These are phyloP conservation scores for Fraxinus angustifolia DNA, from an alignment of 305 asterid genomes.

Conservation along the genomic window DNA sequence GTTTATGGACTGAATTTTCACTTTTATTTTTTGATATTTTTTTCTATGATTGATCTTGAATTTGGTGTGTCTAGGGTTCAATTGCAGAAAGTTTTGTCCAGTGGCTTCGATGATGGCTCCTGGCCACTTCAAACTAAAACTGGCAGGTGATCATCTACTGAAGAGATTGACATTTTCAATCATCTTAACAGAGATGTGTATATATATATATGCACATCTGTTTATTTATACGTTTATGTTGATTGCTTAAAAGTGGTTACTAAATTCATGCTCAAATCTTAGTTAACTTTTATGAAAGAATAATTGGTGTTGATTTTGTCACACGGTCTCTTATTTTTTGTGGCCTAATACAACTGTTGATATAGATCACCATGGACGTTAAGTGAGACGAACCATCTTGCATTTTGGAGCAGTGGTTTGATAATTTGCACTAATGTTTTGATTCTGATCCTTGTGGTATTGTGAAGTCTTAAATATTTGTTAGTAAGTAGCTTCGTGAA, in stretches of 20 bases:
- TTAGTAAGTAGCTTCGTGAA: background rate
- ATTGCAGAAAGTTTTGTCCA: slow-evolving; percentile 41
- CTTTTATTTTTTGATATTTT: background rate
- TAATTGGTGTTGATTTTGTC: background rate
- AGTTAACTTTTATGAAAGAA: background rate
- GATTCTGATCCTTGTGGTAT: background rate
- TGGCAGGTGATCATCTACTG: slow-evolving; percentile 32
- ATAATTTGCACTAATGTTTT: background rate
- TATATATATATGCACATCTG: background rate
- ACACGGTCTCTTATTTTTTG: background rate
- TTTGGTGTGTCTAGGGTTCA: slow-evolving; percentile 34
- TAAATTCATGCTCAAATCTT: background rate
- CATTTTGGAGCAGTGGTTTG: background rate
- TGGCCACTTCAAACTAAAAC: slow-evolving; percentile 48
- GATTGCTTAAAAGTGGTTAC: background rate
- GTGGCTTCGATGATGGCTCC: slow-evolving; percentile 40
- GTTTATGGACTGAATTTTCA: background rate
- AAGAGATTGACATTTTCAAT: background rate
- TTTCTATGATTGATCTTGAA: background rate
- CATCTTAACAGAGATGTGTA: background rate
- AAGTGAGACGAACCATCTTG: background rate
- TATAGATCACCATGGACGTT: background rate
- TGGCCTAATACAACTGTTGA: background rate
- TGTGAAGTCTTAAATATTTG: background rate
- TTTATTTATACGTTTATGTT: background rate